A percentile compares a stretch with the other conserved stretches of the same genome.
phyloP scores from a whole-genome alignment of 495 filamentous ascomycete genomes.

The Pyrenopolyporus hunteri region DNA sequence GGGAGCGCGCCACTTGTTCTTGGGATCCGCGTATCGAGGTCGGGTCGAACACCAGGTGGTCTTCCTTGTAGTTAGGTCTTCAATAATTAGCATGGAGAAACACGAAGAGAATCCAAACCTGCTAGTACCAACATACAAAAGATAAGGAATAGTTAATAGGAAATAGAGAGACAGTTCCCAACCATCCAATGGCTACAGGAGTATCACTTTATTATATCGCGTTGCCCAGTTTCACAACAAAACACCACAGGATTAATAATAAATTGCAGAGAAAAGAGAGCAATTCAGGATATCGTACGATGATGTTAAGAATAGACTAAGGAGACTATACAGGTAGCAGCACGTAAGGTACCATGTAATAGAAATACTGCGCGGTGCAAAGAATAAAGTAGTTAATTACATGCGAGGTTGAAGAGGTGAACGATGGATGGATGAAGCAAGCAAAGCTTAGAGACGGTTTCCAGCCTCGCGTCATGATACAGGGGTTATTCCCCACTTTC shows the following conservation, averaged over 20 bases:
- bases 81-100: conserved; percentile 54
- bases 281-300: conserved; percentile 5
- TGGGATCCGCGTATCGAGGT: conserved; percentile 25
- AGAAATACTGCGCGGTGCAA: background rate
- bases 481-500: conserved; percentile 5
- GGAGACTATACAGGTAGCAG: no score
- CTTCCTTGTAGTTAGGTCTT: conserved; percentile 53
- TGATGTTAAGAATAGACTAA: background rate
- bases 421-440: conserved; percentile 5
- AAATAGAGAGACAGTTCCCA: background rate
- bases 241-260: conserved; percentile 6
- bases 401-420: conserved; percentile 3
- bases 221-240: background rate
- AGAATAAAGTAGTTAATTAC: conserved; percentile 9
- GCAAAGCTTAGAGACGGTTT: conserved; percentile 7
- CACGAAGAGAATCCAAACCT: background rate
- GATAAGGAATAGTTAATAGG: conserved; percentile 10
- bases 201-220: conserved; percentile 6
- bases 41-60: conserved; percentile 42
- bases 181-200: conserved; percentile 9
- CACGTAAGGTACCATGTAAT: background rate
- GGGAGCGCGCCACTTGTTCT: conserved; percentile 39
- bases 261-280: conserved; percentile 4
- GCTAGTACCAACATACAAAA: conserved; percentile 18
- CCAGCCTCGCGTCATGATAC: conserved; percentile 31